Base-by-base conservation (phyloP, 257 asterid genomes). In the Forsythia suspensa region DNA sequence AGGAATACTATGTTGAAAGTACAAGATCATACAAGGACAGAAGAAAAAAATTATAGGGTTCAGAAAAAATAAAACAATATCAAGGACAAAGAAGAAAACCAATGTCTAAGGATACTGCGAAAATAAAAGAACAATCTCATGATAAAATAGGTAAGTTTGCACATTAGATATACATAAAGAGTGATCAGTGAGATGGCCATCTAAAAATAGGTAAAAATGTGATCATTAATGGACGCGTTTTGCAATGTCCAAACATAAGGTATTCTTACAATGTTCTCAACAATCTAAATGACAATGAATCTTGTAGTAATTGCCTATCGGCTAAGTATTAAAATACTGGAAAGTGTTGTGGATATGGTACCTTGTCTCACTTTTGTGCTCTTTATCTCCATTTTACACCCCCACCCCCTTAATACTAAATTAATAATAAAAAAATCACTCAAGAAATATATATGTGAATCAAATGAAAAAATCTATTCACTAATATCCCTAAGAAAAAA, bases 281-380 rank as follows among this genome's bases (percentile, higher is more conserved):
- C 38, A 43, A 70, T 69, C 39, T 71, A 15, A 8, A 74, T 34
- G 59, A 77, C 39, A 11, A 44, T 51, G 43, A 34, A 73, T 20
- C 43, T 34, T 24, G 7, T 21, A 18, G 29, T 65, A 79, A 82
- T 12, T 51, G n/a, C n/a, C 4, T 51, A 15, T 43, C 15, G 10
- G 18, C 51, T 51, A 51, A 3, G 59, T 51, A 51, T 11, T 12
- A 51, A 41, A 8, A 41, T 41, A 41, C 44, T 51, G 5, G 59
- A 12, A 13, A 71, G 42, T 66, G 34, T 41, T 51, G 41, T 24
- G 77, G 67, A 52, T 59, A 73, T 20, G 55, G 44, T 73, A 88
- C 96, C 90, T 90, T 79, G 82, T 74, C 67, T 68, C 81, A 81
- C 69, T 75, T 59, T 5, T 74, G 55, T 81, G 74, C 65, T 78